A percentile compares a stretch with the other conserved stretches of the same genome.
These are phyloP conservation scores for Penicillium sp. DNA, from an alignment of 2,329 filamentous ascomycete species.

Conservation along the genomic window DNA sequence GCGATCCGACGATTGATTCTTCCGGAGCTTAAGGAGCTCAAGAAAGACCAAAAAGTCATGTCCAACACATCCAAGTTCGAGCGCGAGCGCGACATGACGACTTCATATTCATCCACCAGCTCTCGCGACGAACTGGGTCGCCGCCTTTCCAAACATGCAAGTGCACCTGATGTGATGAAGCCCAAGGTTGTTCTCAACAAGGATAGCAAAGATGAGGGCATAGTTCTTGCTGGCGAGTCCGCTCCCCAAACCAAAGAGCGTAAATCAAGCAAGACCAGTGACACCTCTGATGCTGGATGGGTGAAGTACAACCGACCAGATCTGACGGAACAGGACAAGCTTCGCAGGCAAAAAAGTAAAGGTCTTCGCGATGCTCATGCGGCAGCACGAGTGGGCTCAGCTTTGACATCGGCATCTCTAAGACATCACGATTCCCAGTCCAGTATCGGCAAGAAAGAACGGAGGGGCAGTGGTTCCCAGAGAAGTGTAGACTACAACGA, in stretches of 20 bases:
- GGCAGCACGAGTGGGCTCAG: slow-evolving; percentile 55
- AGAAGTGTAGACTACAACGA: slow-evolving; percentile 48
- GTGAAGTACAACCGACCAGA: slow-evolving; percentile 50
- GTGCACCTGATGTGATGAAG: slow-evolving; percentile 61
- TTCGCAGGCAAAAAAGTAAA: slow-evolving; percentile 57
- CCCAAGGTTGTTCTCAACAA: slow-evolving; percentile 62
- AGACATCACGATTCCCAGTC: slow-evolving; percentile 66
- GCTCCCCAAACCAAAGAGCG: slow-evolving; percentile 55
- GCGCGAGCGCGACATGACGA: slow-evolving; percentile 61
- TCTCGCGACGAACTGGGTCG: slow-evolving; percentile 57
- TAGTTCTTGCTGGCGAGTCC: slow-evolving; percentile 55
- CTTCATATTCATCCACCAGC: slow-evolving; percentile 60
- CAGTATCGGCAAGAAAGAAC: slow-evolving; percentile 48
- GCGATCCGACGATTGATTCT: slow-evolving; percentile 86
- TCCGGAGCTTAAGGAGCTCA: slow-evolving; percentile 87
- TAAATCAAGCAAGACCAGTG: slow-evolving; percentile 53
- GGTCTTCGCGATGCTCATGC: slow-evolving; percentile 57
- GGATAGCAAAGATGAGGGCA: slow-evolving; percentile 59
- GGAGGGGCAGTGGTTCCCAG: slow-evolving; percentile 39
- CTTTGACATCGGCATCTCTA: slow-evolving; percentile 63
- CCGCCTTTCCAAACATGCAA: slow-evolving; percentile 61
- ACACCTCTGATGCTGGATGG: slow-evolving; percentile 47
- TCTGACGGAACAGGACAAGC: slow-evolving; percentile 52
- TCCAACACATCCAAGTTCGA: slow-evolving; percentile 70
- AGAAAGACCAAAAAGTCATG: slow-evolving; percentile 81